phyloP scores from a whole-genome alignment of 768 basidiomycete genomes.

The Russula foetens region DNA sequence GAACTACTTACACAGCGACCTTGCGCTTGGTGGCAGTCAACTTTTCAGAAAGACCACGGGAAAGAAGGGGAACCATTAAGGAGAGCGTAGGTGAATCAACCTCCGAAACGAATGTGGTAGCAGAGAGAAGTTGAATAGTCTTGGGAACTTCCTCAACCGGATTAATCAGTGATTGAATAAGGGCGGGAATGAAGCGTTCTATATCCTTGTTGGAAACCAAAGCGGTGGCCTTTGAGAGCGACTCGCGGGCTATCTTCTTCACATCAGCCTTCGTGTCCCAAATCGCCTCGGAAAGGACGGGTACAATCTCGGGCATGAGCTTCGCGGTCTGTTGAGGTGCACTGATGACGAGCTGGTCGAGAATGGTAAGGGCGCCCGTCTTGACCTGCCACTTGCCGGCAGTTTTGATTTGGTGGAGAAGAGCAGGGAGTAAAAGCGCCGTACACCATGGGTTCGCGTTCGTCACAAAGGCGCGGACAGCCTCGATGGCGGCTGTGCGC shows the following conservation, averaged over 20 bases:
- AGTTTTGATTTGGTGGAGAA: constrained; percentile 90
- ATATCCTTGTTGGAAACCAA: constrained; percentile 98
- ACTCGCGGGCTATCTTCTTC: constrained; percentile 95
- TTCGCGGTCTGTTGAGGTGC: constrained; percentile 78
- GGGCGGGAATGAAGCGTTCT: constrained; percentile 92
- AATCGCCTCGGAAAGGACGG: constrained; percentile 89
- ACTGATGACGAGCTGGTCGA: constrained; percentile 81
- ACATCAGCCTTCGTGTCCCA: constrained; percentile 99
- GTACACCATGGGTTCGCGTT: constrained; percentile 87
- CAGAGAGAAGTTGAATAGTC: constrained; percentile 90
- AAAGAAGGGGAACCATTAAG: constrained; percentile 92
- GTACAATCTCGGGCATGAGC: constrained; percentile 92
- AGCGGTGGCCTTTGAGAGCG: constrained; percentile 90
- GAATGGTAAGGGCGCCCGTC: constrained; percentile 71
- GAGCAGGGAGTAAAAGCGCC: constrained; percentile 70
- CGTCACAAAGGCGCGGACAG: constrained; percentile 65
- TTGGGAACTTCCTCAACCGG: constrained; percentile 98
- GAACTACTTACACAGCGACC: constrained; percentile 79
- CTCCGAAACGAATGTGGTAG: constrained; percentile 99
- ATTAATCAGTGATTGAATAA: constrained; percentile 97
- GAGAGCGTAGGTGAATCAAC: constrained; percentile 96
- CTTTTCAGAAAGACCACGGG: constrained; percentile 92
- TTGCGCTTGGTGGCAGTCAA: constrained; percentile 95
- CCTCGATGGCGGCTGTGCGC: constrained; percentile 77
- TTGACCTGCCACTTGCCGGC: constrained; percentile 98